Conservation (phyloP, 2,329 filamentous ascomycete species). For the Fusarium brachygibbosum region DNA sequence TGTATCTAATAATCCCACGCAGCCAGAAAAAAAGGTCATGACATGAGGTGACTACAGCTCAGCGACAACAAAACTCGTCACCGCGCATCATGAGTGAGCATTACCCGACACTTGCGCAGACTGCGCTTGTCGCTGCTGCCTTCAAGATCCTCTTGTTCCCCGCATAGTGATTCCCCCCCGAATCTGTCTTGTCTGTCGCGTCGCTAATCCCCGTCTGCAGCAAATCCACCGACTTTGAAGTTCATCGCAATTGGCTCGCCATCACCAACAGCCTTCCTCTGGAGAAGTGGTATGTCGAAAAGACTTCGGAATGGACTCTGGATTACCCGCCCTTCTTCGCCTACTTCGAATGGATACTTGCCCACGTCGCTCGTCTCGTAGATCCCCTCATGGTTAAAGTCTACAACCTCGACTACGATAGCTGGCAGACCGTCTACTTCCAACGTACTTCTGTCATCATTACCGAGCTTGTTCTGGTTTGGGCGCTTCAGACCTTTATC, state of each 20-base stretch:
- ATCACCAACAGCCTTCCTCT: slow-evolving; percentile 91
- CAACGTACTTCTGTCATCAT: slow-evolving; percentile 89
- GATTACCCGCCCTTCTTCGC: slow-evolving; percentile 99
- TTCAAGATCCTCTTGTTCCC: slow-evolving; percentile 94
- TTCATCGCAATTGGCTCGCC: slow-evolving; percentile 98
- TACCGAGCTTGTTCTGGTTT: slow-evolving; percentile 86
- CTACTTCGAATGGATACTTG: slow-evolving; percentile 94
- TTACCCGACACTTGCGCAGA: slow-evolving; percentile 90
- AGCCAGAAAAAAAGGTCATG: slow-evolving; percentile 40
- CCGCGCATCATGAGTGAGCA: slow-evolving; percentile 76
- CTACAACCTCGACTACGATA: slow-evolving; percentile 85
- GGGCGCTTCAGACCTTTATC: slow-evolving; percentile 85
- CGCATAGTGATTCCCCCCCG: slow-evolving; percentile 79
- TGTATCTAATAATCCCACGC: slow-evolving; percentile 13
- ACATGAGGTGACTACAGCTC: slow-evolving; percentile 33
- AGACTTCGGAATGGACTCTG: slow-evolving; percentile 99
- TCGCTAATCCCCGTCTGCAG: slow-evolving; percentile 60
- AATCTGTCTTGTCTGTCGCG: slow-evolving; percentile 5
- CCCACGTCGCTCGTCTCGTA: slow-evolving; percentile 80
- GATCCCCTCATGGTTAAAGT: slow-evolving; percentile 88
- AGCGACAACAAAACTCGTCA: slow-evolving; percentile 27
- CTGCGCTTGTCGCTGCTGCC: slow-evolving; percentile 85
- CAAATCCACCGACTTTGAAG: slow-evolving; percentile 99
- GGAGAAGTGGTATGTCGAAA: slow-evolving; percentile 95
- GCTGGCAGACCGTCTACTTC: slow-evolving; percentile 94